Evolutionary conservation across 2,329 filamentous ascomycete species (phyloP).

Genomic region (Colletotrichum euphorbiae): DNA sequence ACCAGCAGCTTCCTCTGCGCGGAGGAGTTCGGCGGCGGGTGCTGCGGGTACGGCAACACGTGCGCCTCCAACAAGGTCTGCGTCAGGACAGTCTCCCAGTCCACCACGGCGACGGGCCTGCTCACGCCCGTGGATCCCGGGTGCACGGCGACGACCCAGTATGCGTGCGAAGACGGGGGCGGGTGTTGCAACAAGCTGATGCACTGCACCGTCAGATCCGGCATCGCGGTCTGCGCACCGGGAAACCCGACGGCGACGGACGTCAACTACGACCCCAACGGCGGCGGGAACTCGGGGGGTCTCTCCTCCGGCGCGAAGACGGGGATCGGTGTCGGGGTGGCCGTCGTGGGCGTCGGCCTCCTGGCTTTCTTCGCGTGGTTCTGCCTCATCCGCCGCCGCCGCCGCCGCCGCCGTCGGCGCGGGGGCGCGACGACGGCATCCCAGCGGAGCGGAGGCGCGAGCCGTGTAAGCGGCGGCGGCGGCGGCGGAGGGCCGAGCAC

Average conservation of each 20-base stretch:
- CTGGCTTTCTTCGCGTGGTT: slow-evolving; percentile 60
- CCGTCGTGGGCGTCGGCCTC: slow-evolving; percentile 55
- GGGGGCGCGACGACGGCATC: slow-evolving; percentile 22
- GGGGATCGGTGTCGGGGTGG: slow-evolving; percentile 67
- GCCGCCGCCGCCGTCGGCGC: slow-evolving; percentile 48
- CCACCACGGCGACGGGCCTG: slow-evolving; percentile 43
- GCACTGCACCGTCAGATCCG: slow-evolving; percentile 54
- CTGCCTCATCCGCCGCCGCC: slow-evolving; percentile 56
- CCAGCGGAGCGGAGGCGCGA: slow-evolving; percentile 22
- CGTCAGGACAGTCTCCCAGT: slow-evolving; percentile 46
- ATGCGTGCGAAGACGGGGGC: slow-evolving; percentile 55
- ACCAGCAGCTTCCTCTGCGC: slow-evolving; percentile 60
- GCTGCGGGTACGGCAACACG: slow-evolving; percentile 59
- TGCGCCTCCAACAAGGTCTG: slow-evolving; percentile 55
- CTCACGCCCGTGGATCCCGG: slow-evolving; percentile 53
- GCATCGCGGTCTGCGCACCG: slow-evolving; percentile 54
- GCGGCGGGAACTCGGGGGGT: slow-evolving; percentile 37
- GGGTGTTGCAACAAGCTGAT: slow-evolving; percentile 61
- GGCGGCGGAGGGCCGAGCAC: slow-evolving; percentile 23
- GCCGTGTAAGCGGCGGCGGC: slow-evolving; percentile 8
- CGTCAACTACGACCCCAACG: slow-evolving; percentile 44
- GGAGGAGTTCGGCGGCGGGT: slow-evolving; percentile 57
- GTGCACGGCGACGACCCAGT: slow-evolving; percentile 58
- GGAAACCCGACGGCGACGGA: slow-evolving; percentile 49
- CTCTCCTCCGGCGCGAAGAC: slow-evolving; percentile 65